Base-by-base conservation (phyloP, 2,329 filamentous ascomycete genomes). In the Alternaria infectoria region DNA sequence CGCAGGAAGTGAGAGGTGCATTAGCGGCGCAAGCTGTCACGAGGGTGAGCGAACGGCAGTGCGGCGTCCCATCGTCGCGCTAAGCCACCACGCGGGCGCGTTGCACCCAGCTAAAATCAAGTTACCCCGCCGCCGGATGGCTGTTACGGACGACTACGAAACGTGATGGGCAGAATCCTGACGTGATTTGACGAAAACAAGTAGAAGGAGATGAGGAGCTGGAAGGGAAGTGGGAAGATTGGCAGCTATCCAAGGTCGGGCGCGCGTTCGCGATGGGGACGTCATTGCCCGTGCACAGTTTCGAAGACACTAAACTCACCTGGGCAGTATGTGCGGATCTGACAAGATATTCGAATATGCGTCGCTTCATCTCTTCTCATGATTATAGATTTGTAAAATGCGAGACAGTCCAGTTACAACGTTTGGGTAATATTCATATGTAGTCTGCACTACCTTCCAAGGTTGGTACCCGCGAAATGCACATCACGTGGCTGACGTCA, bases 21-120 rank as follows among this genome's bases (percentile, higher is more conserved):
- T 52, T 52, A 52, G 49, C 49, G 49, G 49, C 49, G 19, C 19
- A 40, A 52, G 49, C 49, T 36, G 49, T 52, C 49, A 40, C 21
- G 30, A 52, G 15, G 12, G 30, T 52, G 30, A 25, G 49, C 28
- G n/a, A 52, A 52, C 49, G 49, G 49, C 28, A 52, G 21, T 40
- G 49, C 49, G 49, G 49, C 49, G 49, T 52, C 28, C 49, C 49
- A 52, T 51, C 17, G 2, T 52, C 19, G 30, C 49, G 49, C 49
- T 52, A 52, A 52, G 49, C 49, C 49, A 52, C 49, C 49, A 25
- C 49, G 23, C 30, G 19, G 28, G 19, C 57, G 13, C 17, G 23
- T 19, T 32, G 57, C 49, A 40, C 30, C 44, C 57, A 59, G 40
- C 57, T 59, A 59, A 59, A 19, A 54, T 30, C 28, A 40, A 59